Percentiles rank a stretch among this genome's conserved stretches.
phyloP scores from a whole-genome alignment of 495 filamentous ascomycete genomes.

The Talaromyces proteolyticus region DNA sequence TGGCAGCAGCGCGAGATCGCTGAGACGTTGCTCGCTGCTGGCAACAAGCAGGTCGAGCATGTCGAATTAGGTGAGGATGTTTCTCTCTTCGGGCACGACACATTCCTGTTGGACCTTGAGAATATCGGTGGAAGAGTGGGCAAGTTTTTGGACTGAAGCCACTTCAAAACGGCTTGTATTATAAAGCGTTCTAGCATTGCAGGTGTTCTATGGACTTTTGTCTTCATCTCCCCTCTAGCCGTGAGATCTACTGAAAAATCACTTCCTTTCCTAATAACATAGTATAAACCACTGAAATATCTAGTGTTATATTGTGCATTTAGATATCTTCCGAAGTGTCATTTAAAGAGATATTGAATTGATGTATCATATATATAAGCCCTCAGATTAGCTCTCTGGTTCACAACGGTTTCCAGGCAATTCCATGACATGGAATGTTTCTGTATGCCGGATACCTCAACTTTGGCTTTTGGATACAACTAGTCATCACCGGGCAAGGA shows the following conservation, averaged over 20 bases:
- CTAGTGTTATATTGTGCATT: no score
- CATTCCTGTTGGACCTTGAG: slow-evolving; percentile 88
- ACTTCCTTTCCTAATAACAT: no score
- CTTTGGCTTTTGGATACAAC: slow-evolving; percentile 49
- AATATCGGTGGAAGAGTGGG: slow-evolving; percentile 80
- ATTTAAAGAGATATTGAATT: neutral
- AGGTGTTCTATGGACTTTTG: neutral
- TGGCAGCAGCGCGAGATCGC: slow-evolving; percentile 98
- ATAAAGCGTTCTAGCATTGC: neutral
- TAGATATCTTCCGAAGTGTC: no score
- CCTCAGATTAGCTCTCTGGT: slow-evolving; percentile 57
- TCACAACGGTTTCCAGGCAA: slow-evolving; percentile 44
- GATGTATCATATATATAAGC: slow-evolving; percentile 15
- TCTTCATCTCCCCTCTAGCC: neutral
- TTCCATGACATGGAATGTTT: slow-evolving; percentile 9
- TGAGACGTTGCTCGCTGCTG: slow-evolving; percentile 66
- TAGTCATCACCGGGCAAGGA: slow-evolving; percentile 42
- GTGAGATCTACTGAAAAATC: no score
- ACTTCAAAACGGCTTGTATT: neutral
- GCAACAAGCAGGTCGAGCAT: slow-evolving; percentile 77
- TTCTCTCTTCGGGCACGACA: slow-evolving; percentile 93
- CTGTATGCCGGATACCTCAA: slow-evolving; percentile 40
- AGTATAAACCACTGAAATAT: no score
- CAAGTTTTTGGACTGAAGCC: slow-evolving; percentile 63
- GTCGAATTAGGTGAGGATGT: slow-evolving; percentile 88